Evolutionary conservation across 176 grass and related monocot species (phyloP), one percentile per base, ranked within the genome.

Genomic region (Carex myosuroides): DNA sequence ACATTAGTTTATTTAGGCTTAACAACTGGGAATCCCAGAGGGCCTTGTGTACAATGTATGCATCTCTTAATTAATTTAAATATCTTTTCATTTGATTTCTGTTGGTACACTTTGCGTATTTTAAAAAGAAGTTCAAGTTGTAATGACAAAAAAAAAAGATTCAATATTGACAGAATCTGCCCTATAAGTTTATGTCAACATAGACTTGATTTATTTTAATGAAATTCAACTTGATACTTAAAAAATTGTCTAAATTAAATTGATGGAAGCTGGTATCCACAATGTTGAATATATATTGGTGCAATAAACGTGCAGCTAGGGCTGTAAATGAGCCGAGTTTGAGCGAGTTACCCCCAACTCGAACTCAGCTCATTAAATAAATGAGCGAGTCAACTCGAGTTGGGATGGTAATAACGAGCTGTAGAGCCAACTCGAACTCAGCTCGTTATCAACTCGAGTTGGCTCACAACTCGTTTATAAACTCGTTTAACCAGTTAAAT

Each of bases 231-330:
- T 75, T 53, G 71, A 54, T 75, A 14, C 44, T 53, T 75, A 44
- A 30, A 52, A 39, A 39, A 29, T 1, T 4, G 4, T 76, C 22
- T 54, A 48, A 48, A 48, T 48, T 48, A 16, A 54, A 76, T 76
- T 76, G 46, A 73, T 73, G 70, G 70, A 55, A 54, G 53, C 46
- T 55, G 12, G 30, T 46, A 20, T 62, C 60, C 46, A 55, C 71
- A 76, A 76, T 55, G 0, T 75, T 54, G 12, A 75, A 52, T 52
- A 52, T 55, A 76, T 24, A 76, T 32, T 76, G 71, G 46, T 76
- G 71, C 71, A 6, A 24, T 9, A 76, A 76, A 76, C 71, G 71
- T 76, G 71, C 71, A 75, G 11, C 20, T n/a, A n/a, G n/a, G n/a
- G n/a, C n/a, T n/a, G n/a, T n/a, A n/a, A n/a, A n/a, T n/a, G n/a